Conservation (phyloP, 2,329 filamentous ascomycete genomes). For the Botryosphaeria agaves region DNA sequence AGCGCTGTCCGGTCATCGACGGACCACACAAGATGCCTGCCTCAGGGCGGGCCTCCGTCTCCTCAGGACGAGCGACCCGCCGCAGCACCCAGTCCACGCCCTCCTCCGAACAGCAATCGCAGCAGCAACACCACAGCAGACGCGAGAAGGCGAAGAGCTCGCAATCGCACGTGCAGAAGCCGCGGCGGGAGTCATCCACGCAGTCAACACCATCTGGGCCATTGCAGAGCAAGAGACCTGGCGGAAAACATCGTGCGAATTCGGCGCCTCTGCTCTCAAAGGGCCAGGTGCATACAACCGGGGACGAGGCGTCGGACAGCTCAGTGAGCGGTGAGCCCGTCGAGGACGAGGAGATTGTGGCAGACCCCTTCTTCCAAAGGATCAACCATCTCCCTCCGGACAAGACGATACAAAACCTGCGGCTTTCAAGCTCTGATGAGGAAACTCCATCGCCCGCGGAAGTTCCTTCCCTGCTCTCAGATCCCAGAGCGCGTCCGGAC, state of each 20-base stretch:
- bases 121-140: slow-evolving; percentile 1
- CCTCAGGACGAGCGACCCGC: not conserved
- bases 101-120: not conserved
- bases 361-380: slow-evolving; percentile 23
- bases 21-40: not conserved
- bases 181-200: slow-evolving; percentile 5
- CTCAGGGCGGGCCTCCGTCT: no score
- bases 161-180: slow-evolving; percentile 6
- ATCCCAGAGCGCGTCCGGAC: slow-evolving; percentile 9
- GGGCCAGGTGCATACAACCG: slow-evolving; percentile 1
- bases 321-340: slow-evolving; percentile 1
- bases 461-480: slow-evolving; percentile 11
- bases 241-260: slow-evolving; percentile 8
- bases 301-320: not conserved
- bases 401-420: no score
- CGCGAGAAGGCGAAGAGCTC: slow-evolving; percentile 12
- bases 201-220: slow-evolving; percentile 4
- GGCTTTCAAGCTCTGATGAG: no score
- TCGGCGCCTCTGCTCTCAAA: slow-evolving; percentile 9
- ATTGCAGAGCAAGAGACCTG: slow-evolving; percentile 8
- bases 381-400: no score
- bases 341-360: slow-evolving; percentile 18
- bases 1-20: no score
- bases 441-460: slow-evolving; percentile 10
- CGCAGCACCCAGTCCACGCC: not conserved